Evolutionary conservation across 805 yeast species (phyloP).

Genomic region (Saccharomycopsis javanensis): DNA sequence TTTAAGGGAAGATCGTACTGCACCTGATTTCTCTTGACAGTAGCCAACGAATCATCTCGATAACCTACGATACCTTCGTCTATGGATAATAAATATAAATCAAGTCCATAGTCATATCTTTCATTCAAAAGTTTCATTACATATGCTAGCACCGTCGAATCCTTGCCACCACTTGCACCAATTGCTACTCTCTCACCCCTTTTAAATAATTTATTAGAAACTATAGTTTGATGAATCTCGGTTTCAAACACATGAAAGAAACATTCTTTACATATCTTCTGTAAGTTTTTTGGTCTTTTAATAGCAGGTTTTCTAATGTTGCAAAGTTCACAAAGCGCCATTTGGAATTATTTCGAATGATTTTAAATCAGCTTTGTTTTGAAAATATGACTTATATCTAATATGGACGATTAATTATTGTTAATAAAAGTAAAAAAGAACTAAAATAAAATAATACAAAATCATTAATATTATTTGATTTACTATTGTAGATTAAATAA

Average conservation of each 20-base stretch:
- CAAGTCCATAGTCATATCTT: conserved; percentile 78
- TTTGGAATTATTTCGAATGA: neutral
- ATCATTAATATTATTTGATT: no score
- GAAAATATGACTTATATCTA: no score
- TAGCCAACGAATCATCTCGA: conserved; percentile 92
- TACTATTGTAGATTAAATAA: no score
- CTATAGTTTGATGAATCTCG: conserved; percentile 87
- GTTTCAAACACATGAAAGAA: conserved; percentile 87
- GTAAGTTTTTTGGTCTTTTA: conserved; percentile 86
- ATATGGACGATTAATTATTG: no score
- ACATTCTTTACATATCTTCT: conserved; percentile 83
- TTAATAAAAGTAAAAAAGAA: no score
- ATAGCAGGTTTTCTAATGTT: conserved; percentile 73
- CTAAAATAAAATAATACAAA: no score
- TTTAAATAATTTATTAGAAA: conserved; percentile 54
- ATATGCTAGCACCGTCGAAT: conserved; percentile 89
- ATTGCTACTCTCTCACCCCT: conserved; percentile 87
- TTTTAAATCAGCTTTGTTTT: no score
- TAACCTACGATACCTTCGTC: conserved; percentile 98
- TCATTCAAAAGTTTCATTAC: conserved; percentile 81
- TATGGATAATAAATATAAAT: conserved; percentile 71
- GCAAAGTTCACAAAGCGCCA: conserved; percentile 63
- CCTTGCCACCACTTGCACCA: conserved; percentile 99
- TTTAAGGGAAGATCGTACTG: conserved; percentile 77
- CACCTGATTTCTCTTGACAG: conserved; percentile 84